A percentile compares a stretch with the other conserved stretches of the same genome.
These are phyloP conservation scores for Davidsoniella virescens DNA, from an alignment of 2,329 filamentous ascomycete species.

Conservation along the genomic window DNA sequence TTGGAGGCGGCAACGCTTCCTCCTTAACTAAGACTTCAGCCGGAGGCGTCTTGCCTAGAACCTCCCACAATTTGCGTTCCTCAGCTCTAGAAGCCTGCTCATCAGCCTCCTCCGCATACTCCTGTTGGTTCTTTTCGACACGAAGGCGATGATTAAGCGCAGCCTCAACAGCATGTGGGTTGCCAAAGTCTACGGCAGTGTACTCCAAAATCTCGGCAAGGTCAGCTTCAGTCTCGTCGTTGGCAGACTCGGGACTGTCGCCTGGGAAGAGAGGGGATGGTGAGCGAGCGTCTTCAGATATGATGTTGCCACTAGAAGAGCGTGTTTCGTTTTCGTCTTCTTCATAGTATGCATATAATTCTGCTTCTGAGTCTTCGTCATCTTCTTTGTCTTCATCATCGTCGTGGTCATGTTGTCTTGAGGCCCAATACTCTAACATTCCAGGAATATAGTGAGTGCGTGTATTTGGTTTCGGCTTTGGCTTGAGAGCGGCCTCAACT, in stretches of 20 bases:
- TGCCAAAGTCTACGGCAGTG: constrained; percentile 25
- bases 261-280: constrained; percentile 4
- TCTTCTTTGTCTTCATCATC: neutral
- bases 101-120: constrained; percentile 28
- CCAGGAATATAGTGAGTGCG: neutral
- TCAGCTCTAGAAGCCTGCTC: constrained; percentile 24
- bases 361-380: too few species aligned
- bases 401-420: too few species aligned
- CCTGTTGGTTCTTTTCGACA: constrained; percentile 27
- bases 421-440: neutral
- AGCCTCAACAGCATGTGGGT: constrained; percentile 22
- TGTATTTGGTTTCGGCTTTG: constrained; percentile 16
- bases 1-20: neutral
- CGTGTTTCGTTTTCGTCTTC: neutral
- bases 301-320: neutral
- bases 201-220: constrained; percentile 25
- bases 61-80: constrained; percentile 29
- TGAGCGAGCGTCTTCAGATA: neutral
- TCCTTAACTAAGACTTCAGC: constrained; percentile 20
- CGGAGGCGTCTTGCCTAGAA: constrained; percentile 24
- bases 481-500: constrained; percentile 25
- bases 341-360: too few species aligned
- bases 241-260: neutral
- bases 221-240: constrained; percentile 11
- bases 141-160: constrained; percentile 25